A percentile compares a stretch with the other conserved stretches of the same genome.
Conservation (phyloP, 306 rosid genomes). For the Cyclanthera cordifolia region DNA sequence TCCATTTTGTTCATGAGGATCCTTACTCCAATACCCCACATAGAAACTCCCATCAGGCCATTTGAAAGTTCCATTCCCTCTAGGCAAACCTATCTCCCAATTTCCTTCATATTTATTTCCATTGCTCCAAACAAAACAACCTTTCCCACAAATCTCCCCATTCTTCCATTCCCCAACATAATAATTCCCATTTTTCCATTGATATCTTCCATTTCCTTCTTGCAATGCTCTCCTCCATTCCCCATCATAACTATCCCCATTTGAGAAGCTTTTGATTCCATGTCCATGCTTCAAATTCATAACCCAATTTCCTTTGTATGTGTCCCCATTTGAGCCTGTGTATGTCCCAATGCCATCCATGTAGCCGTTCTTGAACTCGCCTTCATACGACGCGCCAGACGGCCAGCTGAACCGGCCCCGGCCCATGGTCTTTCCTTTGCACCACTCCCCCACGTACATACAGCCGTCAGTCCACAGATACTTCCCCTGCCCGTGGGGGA, state of each 20-base stretch:
- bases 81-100: constrained; percentile 72
- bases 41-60: constrained; percentile 67
- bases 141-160: constrained; percentile 63
- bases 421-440: constrained; percentile 61
- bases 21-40: constrained; percentile 57
- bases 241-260: constrained; percentile 76
- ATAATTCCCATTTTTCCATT: constrained; percentile 57
- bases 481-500: constrained; percentile 75
- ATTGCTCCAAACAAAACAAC: constrained; percentile 48
- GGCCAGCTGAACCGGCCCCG: constrained; percentile 88
- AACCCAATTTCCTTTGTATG: constrained; percentile 63
- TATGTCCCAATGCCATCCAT: constrained; percentile 76
- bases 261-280: constrained; percentile 41
- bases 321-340: constrained; percentile 51
- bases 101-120: constrained; percentile 62
- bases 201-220: constrained; percentile 68
- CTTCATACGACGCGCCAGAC: constrained; percentile 83
- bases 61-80: constrained; percentile 53
- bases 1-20: constrained; percentile 47
- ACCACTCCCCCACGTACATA: constrained; percentile 78
- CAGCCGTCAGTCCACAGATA: constrained; percentile 89
- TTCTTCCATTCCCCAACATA: constrained; percentile 80
- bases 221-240: constrained; percentile 61
- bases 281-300: constrained; percentile 78
- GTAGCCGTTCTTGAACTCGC: constrained; percentile 64